Conservation (phyloP, 148 eudicot genomes). For the Cornus suecica region DNA sequence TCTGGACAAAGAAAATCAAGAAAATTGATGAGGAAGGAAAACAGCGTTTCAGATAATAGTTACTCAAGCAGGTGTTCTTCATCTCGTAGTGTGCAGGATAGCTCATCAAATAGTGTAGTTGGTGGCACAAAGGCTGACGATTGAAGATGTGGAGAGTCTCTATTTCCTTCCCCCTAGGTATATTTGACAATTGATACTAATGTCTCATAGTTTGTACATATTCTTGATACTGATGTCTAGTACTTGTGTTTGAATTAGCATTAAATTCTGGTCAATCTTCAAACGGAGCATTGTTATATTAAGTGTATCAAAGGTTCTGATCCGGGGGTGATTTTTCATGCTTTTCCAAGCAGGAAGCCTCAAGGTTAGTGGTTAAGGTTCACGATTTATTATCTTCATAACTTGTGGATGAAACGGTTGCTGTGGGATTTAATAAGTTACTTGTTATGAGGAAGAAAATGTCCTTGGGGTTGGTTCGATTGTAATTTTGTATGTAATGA, state of each 20-base stretch:
- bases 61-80: conserved; percentile 51
- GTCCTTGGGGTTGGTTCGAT: not conserved
- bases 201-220: no score
- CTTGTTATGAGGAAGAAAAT: not conserved
- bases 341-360: not conserved
- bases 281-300: not conserved
- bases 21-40: conserved; percentile 29
- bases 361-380: not conserved
- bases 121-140: conserved; percentile 32
- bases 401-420: not conserved
- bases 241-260: not conserved
- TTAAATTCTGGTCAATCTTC: not conserved
- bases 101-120: conserved; percentile 48
- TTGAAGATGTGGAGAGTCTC: conserved; percentile 15
- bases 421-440: not conserved
- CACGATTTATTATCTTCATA: not conserved
- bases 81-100: conserved; percentile 31
- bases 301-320: not conserved
- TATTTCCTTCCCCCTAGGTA: no score
- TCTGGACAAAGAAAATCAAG: conserved; percentile 30
- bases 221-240: not conserved
- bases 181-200: no score
- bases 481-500: no score
- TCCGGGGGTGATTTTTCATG: not conserved
- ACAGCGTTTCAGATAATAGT: conserved; percentile 24